These are phyloP conservation scores for Phaeotremella fagi DNA, from an alignment of 768 basidiomycete species.

Conservation along the genomic window DNA sequence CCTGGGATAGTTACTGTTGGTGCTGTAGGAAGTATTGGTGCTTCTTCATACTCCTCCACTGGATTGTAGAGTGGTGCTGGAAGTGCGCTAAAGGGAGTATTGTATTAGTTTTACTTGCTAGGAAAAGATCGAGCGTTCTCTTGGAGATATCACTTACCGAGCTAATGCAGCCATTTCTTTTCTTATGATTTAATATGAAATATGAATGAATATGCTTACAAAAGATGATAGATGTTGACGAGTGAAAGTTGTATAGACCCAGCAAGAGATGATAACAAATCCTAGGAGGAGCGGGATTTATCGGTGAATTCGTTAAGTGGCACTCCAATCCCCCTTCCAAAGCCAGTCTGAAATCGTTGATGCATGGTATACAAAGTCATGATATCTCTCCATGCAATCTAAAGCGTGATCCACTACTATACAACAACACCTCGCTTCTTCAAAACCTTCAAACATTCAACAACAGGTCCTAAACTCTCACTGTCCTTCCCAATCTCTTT, in stretches of 20 bases:
- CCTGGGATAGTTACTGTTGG: conserved; percentile 63
- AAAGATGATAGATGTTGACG: too few species aligned
- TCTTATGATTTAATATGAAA: neutral
- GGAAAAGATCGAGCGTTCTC: neutral
- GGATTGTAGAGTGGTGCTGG: conserved; percentile 43
- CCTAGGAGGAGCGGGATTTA: neutral
- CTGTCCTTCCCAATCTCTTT: conserved; percentile 8
- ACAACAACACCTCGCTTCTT: too few species aligned
- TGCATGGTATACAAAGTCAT: conserved; percentile 1
- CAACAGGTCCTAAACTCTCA: conserved; percentile 28
- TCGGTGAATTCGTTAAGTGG: neutral
- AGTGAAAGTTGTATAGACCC: too few species aligned
- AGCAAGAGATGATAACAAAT: neutral
- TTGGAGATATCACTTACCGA: conserved; percentile 54
- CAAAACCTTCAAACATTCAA: conserved; percentile 31
- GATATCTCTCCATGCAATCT: too few species aligned
- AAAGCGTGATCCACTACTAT: too few species aligned
- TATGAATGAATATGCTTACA: too few species aligned
- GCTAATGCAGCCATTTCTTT: conserved; percentile 75
- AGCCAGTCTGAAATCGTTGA: neutral
- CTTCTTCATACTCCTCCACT: conserved; percentile 32
- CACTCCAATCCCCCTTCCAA: neutral
- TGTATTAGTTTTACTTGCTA: conserved; percentile 1
- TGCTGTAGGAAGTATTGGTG: conserved; percentile 47
- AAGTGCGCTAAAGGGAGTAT: conserved; percentile 31